phyloP scores from a whole-genome alignment of 2,329 filamentous ascomycete species.

The Penicillium psychrosexuale region DNA sequence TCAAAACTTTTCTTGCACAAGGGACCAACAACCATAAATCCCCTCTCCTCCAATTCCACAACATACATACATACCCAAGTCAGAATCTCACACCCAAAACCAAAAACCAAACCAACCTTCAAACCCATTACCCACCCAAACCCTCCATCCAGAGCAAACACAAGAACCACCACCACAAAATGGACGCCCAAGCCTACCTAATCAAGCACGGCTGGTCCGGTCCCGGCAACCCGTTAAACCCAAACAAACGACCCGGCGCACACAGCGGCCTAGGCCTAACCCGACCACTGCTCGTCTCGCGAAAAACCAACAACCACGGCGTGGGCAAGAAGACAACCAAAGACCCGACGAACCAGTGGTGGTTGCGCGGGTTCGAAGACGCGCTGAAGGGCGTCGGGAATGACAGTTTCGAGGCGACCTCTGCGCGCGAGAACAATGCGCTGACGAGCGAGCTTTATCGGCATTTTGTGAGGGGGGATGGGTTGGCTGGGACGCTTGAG shows the following conservation, averaged over 20 bases:
- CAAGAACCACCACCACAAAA: slow-evolving; percentile 36
- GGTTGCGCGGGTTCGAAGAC: slow-evolving; percentile 91
- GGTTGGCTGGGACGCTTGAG: slow-evolving; percentile 65
- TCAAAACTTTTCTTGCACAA: slow-evolving; percentile 5
- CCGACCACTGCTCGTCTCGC: slow-evolving; percentile 76
- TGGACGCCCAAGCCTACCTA: slow-evolving; percentile 83
- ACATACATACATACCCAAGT: neutral
- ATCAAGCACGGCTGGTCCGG: slow-evolving; percentile 87
- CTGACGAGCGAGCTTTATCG: slow-evolving; percentile 64
- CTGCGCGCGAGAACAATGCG: slow-evolving; percentile 46
- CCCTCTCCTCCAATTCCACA: neutral
- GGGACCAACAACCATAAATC: neutral
- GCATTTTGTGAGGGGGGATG: slow-evolving; percentile 79
- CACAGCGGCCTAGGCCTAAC: slow-evolving; percentile 72
- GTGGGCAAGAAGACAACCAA: slow-evolving; percentile 71
- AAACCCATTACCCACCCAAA: neutral
- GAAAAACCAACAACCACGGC: slow-evolving; percentile 77
- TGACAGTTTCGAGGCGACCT: slow-evolving; percentile 59
- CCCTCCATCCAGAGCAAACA: neutral
- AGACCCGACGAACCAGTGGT: slow-evolving; percentile 80
- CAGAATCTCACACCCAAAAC: too few species aligned
- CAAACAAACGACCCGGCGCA: slow-evolving; percentile 47
- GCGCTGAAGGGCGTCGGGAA: slow-evolving; percentile 72
- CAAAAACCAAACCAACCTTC: neutral
- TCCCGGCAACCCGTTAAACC: slow-evolving; percentile 80